These are phyloP conservation scores for Didymella keratinophila DNA, from an alignment of 2,329 filamentous ascomycete genomes.

Conservation along the genomic window DNA sequence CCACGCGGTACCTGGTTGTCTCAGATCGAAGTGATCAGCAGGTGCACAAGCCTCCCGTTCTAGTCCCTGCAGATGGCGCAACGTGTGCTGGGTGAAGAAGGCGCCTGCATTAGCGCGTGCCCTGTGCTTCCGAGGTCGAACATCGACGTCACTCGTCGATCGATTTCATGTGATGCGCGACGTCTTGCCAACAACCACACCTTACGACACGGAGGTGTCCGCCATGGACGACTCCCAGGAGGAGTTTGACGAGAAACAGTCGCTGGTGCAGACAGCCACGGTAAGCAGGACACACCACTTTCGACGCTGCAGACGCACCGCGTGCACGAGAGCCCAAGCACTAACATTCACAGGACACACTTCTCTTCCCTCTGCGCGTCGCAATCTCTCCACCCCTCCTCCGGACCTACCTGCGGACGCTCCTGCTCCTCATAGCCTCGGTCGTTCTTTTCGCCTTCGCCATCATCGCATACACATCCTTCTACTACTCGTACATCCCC, in stretches of 20 bases:
- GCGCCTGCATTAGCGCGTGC: conserved; percentile 34
- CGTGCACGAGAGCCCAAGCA: neutral
- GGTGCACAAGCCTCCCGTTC: conserved; percentile 22
- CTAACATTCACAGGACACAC: conserved; percentile 55
- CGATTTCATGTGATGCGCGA: conserved; percentile 37
- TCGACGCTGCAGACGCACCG: neutral
- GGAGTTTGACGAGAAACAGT: conserved; percentile 22
- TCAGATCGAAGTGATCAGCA: conserved; percentile 20
- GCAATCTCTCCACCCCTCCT: conserved; percentile 68
- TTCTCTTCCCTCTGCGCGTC: conserved; percentile 62
- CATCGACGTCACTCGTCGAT: conserved; percentile 39
- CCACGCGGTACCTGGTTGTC: conserved; percentile 3
- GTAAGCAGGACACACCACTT: conserved; percentile 22
- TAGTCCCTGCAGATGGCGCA: conserved; percentile 20
- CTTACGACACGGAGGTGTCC: conserved; percentile 6
- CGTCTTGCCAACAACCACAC: conserved; percentile 22
- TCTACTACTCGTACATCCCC: conserved; percentile 75
- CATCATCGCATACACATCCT: conserved; percentile 67
- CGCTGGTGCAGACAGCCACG: conserved; percentile 31
- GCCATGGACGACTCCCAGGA: conserved; percentile 37
- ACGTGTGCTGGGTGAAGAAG: conserved; percentile 9
- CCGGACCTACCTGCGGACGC: conserved; percentile 68
- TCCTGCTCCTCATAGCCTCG: conserved; percentile 62
- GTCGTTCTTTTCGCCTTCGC: conserved; percentile 65
- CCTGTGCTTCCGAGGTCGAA: conserved; percentile 21